Conservation (phyloP, 1,139 yeast genomes). For the Magnusiomyces sp. region DNA sequence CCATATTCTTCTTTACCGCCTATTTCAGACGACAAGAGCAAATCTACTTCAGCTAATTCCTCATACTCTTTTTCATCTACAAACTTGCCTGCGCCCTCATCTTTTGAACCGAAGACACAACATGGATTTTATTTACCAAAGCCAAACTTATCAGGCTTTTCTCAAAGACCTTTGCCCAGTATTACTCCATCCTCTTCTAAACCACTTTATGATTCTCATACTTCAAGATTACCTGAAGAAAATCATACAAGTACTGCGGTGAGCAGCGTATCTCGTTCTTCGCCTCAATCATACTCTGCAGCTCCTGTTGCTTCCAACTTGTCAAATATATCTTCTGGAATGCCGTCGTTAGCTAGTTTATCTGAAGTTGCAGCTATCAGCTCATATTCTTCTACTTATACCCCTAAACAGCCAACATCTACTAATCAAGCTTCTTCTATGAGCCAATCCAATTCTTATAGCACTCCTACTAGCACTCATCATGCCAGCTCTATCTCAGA, state of each 20-base stretch:
- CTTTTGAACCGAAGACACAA: constrained; percentile 4
- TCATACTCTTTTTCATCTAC: not conserved
- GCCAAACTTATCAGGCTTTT: constrained; percentile 8
- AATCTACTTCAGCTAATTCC: not conserved
- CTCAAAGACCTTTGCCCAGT: not conserved
- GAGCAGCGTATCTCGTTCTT: too few species aligned
- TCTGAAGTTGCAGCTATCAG: constrained; percentile 8
- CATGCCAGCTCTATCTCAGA: constrained; percentile 3
- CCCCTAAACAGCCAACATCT: not conserved
- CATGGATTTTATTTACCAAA: constrained; percentile 9
- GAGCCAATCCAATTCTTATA: not conserved
- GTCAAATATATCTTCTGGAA: not conserved
- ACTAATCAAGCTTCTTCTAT: not conserved
- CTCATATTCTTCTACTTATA: constrained; percentile 6
- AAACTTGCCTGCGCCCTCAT: constrained; percentile 2
- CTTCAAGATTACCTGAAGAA: too few species aligned
- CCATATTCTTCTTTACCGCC: not conserved
- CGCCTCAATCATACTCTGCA: too few species aligned
- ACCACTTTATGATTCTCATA: too few species aligned
- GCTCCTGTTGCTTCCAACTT: too few species aligned
- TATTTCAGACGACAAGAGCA: not conserved
- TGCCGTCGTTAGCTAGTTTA: constrained; percentile 3
- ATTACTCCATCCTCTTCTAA: constrained; percentile 5
- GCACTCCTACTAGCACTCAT: not conserved
- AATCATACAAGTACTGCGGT: too few species aligned